Base-by-base conservation (phyloP, 2,329 filamentous ascomycete genomes). In the Colletotrichum paranaense region DNA sequence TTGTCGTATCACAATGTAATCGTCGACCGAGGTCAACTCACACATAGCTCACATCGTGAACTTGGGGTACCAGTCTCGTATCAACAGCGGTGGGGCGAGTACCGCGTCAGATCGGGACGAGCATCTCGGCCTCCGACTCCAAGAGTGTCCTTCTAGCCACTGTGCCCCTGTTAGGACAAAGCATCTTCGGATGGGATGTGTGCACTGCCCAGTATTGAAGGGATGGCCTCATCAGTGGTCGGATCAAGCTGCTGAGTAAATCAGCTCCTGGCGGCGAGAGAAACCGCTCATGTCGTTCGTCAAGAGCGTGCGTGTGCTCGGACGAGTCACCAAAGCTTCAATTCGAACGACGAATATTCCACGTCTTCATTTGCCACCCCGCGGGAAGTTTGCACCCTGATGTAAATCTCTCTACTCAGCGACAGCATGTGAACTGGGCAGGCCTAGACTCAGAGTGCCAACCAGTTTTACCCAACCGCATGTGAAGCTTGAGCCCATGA, bases 401-500 rank as follows among this genome's bases (percentile, higher is more conserved):
- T 11, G 22, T 22, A 16, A 28, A 7, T 12, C 12, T 5, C 38
- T 7, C 38, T 14, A 24, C 3, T 19, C 19, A 35, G n/a, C 24
- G n/a, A 14, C 62, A 3, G 22, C 62, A 65, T 28, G 52, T 65
- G 30, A 65, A 38, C 19, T 9, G 19, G 8, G 42, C 19, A 49
- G 19, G 42, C 42, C 42, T 22, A 8, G 42, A 49, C 7, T 22
- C 19, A 8, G 19, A 22, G 16, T 22, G 8, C 42, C 42, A 49
- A 24, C 35, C 3, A 9, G 1, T 4, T 56, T 16, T 24, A 22
- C 11, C 22, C 30, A 12, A 7, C 55, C 22, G 28, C 65, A 68
- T 8, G 69, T 30, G 52, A 72, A 62, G 49, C 28, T 35, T 19
- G 28, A 53, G 24, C 55, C 32, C 58, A 69, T 65, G 67, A 62